Conservation (phyloP, 202 grass and related monocot genomes). For the Musa balbisiana region DNA sequence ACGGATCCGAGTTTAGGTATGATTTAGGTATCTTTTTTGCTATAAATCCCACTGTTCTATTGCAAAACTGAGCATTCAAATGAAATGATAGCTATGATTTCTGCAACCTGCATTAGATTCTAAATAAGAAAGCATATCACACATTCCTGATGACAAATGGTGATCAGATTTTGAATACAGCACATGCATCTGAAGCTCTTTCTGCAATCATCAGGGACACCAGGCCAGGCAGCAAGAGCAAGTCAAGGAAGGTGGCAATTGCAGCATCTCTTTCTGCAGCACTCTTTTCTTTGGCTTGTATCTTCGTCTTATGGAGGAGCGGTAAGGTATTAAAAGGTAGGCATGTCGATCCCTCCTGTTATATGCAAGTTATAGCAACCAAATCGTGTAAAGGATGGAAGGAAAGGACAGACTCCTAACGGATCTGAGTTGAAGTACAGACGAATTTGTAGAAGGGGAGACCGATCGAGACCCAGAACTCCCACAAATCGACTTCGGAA, state of each 20-base stretch:
- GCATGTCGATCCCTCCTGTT: no score
- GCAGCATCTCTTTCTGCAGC: slow-evolving; percentile 13
- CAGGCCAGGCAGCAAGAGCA: not conserved
- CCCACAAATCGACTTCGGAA: slow-evolving; percentile 5
- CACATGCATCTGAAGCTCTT: no score
- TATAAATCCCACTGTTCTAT: no score
- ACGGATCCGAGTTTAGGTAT: no score
- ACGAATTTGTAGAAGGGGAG: slow-evolving; percentile 23
- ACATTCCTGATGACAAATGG: no score
- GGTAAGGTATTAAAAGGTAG: slow-evolving; percentile 26
- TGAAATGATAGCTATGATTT: no score
- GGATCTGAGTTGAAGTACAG: not conserved
- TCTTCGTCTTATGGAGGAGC: slow-evolving; percentile 22
- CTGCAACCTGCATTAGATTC: no score
- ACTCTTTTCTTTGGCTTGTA: not conserved
- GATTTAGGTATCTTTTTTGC: no score
- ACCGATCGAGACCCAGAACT: slow-evolving; percentile 5
- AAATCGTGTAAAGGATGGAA: not conserved
- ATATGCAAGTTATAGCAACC: not conserved
- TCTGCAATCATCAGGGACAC: no score
- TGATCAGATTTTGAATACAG: no score
- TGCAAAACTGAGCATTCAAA: no score
- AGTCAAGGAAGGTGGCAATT: slow-evolving; percentile 5
- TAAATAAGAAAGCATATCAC: no score
- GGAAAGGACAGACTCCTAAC: not conserved